A percentile compares a stretch with the other conserved stretches of the same genome.
phyloP scores from a whole-genome alignment of 2,329 filamentous ascomycete species.

The Fusarium transvaalense region DNA sequence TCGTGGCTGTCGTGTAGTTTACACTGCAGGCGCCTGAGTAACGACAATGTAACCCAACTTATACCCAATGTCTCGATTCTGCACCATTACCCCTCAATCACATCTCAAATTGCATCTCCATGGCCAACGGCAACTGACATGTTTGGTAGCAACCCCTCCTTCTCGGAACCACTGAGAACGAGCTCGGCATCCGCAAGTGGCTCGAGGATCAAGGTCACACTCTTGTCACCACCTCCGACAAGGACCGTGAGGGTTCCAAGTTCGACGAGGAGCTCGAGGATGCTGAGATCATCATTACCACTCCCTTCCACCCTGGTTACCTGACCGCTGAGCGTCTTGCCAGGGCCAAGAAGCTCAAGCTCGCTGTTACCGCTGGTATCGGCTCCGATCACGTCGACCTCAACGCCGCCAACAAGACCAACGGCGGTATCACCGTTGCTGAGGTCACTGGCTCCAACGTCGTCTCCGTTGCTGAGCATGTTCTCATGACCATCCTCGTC shows the following conservation, averaged over 20 bases:
- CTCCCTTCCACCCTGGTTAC: conserved; percentile 98
- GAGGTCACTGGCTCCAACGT: conserved; percentile 99
- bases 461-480: conserved; percentile 98
- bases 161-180: conserved; percentile 96
- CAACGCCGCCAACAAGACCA: conserved; percentile 97
- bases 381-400: conserved; percentile 99
- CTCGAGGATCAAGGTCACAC: conserved; percentile 97
- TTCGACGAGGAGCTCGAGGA: conserved; percentile 97
- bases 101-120: conserved; percentile 3
- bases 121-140: conserved; percentile 36
- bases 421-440: conserved; percentile 95
- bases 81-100: conserved; percentile 18
- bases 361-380: conserved; percentile 96
- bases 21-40: conserved; percentile 25
- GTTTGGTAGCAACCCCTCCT: conserved; percentile 75
- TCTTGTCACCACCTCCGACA: conserved; percentile 96
- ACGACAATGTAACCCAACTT: conserved; percentile 35
- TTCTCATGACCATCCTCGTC: conserved; percentile 97
- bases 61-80: conserved; percentile 20
- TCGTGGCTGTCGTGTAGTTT: conserved; percentile 24
- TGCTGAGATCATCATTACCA: conserved; percentile 99
- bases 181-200: conserved; percentile 97
- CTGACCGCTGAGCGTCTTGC: conserved; percentile 95
- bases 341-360: conserved; percentile 98
- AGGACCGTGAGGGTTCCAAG: conserved; percentile 91